A percentile compares a stretch with the other conserved stretches of the same genome.
Evolutionary conservation across 2,329 filamentous ascomycete genomes (phyloP).

Genomic region (Beauveria pseudobassiana): DNA sequence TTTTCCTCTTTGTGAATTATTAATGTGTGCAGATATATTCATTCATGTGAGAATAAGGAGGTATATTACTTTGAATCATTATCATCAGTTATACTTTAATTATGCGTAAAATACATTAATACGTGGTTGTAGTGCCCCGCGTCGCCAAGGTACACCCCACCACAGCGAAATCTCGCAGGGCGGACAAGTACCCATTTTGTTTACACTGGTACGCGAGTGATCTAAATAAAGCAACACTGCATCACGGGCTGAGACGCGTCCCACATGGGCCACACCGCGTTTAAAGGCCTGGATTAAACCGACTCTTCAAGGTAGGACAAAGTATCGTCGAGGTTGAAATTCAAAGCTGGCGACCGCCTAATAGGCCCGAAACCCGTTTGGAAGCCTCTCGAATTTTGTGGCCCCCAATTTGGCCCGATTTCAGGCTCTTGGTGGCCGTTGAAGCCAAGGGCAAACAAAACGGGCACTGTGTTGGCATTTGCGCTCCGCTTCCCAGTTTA

Average conservation of each 20-base stretch:
- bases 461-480: neutral
- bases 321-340: neutral
- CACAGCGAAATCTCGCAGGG: neutral
- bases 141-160: neutral
- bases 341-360: neutral
- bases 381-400: neutral
- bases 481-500: constrained; percentile 4
- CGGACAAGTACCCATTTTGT: constrained; percentile 7
- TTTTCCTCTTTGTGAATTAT: neutral
- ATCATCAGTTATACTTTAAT: too few species aligned
- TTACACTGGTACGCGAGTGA: neutral
- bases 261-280: neutral
- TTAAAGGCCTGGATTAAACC: neutral
- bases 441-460: neutral
- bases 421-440: neutral
- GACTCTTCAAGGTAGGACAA: neutral
- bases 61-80: too few species aligned
- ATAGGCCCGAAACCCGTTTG: neutral
- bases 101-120: too few species aligned
- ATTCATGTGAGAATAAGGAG: too few species aligned
- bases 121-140: neutral
- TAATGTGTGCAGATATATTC: neutral
- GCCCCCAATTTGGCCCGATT: neutral
- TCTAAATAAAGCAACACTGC: neutral
- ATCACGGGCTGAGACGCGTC: constrained; percentile 1